phyloP scores from a whole-genome alignment of 176 grass and related monocot genomes.

The Luzula sylvatica region DNA sequence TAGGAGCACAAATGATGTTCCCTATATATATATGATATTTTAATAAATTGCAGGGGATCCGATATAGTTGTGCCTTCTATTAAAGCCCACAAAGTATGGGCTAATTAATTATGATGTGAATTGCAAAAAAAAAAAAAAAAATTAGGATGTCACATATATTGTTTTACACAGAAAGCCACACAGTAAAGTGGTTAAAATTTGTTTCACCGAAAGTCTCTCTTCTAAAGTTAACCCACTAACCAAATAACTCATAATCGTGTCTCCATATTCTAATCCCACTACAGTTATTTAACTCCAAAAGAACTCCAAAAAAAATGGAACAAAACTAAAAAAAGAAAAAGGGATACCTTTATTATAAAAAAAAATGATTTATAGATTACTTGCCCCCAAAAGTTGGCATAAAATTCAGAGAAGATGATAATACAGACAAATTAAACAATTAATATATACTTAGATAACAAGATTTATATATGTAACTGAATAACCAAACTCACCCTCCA shows the following conservation, averaged over 20 bases:
- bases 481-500: conserved; percentile 31
- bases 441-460: background rate
- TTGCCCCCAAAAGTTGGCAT: background rate
- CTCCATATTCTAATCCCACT: background rate
- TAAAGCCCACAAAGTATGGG: too few relatives aligned
- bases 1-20: too few relatives aligned
- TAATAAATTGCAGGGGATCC: too few relatives aligned
- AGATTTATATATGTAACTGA: too few relatives aligned
- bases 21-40: too few relatives aligned
- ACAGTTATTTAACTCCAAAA: background rate
- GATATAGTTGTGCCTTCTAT: too few relatives aligned
- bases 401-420: background rate
- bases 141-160: background rate
- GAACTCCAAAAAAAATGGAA: background rate
- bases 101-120: too few relatives aligned
- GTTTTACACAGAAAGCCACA: background rate
- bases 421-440: background rate
- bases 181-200: background rate
- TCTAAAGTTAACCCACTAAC: background rate
- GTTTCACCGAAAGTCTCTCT: background rate
- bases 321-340: background rate
- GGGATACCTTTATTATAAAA: background rate
- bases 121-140: background rate
- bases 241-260: background rate
- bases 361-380: background rate